These are phyloP conservation scores for Ajuga chamaepitys DNA, from an alignment of 257 asterid species.

Conservation along the genomic window DNA sequence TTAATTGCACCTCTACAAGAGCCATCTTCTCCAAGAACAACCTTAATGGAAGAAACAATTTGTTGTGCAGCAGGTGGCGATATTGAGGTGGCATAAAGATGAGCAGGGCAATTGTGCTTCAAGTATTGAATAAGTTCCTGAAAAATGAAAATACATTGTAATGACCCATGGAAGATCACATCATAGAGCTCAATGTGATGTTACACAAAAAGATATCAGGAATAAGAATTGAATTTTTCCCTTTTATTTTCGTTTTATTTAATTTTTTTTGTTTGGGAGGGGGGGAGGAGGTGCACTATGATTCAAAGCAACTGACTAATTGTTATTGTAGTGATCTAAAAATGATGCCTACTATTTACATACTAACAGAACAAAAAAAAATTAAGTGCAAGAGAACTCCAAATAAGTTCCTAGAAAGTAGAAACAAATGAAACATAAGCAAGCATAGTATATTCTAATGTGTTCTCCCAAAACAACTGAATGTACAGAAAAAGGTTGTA, in stretches of 20 bases:
- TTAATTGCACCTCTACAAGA: conserved; percentile 72
- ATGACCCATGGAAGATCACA: conserved; percentile 9
- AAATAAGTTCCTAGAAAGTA: background rate
- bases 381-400: background rate
- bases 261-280: background rate
- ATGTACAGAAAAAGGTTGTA: background rate
- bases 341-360: background rate
- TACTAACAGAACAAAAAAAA: background rate
- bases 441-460: background rate
- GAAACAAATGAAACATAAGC: background rate
- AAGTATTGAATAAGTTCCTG: conserved; percentile 84
- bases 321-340: background rate
- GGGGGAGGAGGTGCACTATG: background rate
- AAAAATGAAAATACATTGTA: conserved; percentile 10
- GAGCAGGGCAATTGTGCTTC: conserved; percentile 93
- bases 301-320: background rate
- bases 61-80: conserved; percentile 98
- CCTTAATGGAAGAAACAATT: conserved; percentile 80
- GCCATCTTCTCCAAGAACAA: conserved; percentile 97
- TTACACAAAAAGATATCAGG: background rate
- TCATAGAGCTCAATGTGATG: background rate
- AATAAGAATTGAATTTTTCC: background rate
- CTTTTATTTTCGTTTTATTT: too few species aligned
- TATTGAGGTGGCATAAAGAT: conserved; percentile 88
- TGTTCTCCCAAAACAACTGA: background rate